Base-by-base conservation (phyloP, 2,329 filamentous ascomycete species). In the Alternaria sp. region DNA sequence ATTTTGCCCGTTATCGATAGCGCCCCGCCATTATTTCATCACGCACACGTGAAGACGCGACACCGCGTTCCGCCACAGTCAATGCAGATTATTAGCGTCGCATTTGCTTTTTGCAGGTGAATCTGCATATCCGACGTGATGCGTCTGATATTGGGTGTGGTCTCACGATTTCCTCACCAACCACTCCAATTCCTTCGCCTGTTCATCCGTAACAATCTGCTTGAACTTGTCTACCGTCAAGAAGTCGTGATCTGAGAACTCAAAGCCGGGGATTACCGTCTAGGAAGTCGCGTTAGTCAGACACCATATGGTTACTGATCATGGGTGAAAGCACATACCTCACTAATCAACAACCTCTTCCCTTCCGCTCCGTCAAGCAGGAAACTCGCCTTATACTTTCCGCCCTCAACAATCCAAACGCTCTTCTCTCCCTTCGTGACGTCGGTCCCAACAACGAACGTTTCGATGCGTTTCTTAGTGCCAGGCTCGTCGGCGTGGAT, bases 351-450 rank as follows among this genome's bases (percentile, higher is more conserved):
- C 69, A 90, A 75, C 0, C 87, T 87, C 18, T 81, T 82, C 41
- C 79, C 81, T 25, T 68, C 30, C 14, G 81, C 82, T 30, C 79
- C 81, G 25, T 68, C 30, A 90, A 75, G 41, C 60, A 92, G 71
- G 76, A 85, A 90, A 70, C 84, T 89, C 11, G 86, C 86, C 79
- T 92, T 92, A 74, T 86, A 92, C 75, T 88, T 87, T 5, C 87
- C 89, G 0, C 89, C 89, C 57, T 90, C 88, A 8, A 92, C 89
- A 63, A 90, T 82, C 89, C 89, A 92, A 75, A 91, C 88, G 71
- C 90, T 67, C 74, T 75, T 85, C 81, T 92, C 90, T 1, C 89
- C 89, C 0, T 73, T 77, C 5, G 80, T 81, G 6, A 91, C 79
- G 72, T 89, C 80, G 12, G 81, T 82, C 0, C 89, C 90, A 1